phyloP scores from a whole-genome alignment of 2,329 filamentous ascomycete species.

The Leptographium radiaticola region DNA sequence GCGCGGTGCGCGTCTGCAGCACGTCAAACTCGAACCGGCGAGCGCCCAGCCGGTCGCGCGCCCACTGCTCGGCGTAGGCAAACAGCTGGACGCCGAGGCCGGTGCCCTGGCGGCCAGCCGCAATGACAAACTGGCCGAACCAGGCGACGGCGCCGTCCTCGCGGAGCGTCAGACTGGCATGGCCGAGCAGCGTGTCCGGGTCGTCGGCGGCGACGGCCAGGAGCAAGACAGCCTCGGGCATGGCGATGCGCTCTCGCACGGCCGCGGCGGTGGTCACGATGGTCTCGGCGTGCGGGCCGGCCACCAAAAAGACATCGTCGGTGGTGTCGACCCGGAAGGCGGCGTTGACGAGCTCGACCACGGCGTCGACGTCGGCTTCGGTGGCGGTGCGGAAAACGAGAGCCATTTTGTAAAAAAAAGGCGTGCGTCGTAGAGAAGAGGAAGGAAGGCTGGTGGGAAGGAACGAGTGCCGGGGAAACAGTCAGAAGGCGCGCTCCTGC shows the following conservation, averaged over 20 bases:
- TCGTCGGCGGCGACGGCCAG: background rate
- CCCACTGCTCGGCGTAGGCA: background rate
- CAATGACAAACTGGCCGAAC: background rate
- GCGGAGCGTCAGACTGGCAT: background rate
- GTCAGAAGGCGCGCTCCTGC: too few relatives aligned
- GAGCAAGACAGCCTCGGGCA: background rate
- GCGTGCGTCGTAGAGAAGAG: too few relatives aligned
- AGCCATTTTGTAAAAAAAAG: too few relatives aligned
- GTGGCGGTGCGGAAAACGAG: background rate
- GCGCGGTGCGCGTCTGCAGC: background rate
- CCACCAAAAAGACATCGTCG: background rate
- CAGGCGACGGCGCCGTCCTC: background rate
- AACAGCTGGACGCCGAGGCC: background rate
- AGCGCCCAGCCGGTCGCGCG: background rate
- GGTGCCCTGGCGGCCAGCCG: background rate
- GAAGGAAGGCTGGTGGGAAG: too few relatives aligned
- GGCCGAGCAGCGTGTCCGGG: background rate
- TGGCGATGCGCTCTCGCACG: background rate
- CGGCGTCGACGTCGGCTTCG: background rate
- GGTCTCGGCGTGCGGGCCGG: background rate
- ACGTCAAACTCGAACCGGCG: background rate
- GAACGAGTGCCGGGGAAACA: too few relatives aligned
- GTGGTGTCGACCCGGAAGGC: background rate
- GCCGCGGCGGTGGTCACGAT: background rate
- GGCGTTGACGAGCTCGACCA: background rate